A percentile compares a stretch with the other conserved stretches of the same genome.
These are phyloP conservation scores for Cajanus cajan DNA, from an alignment of 306 rosid species.

Conservation along the genomic window DNA sequence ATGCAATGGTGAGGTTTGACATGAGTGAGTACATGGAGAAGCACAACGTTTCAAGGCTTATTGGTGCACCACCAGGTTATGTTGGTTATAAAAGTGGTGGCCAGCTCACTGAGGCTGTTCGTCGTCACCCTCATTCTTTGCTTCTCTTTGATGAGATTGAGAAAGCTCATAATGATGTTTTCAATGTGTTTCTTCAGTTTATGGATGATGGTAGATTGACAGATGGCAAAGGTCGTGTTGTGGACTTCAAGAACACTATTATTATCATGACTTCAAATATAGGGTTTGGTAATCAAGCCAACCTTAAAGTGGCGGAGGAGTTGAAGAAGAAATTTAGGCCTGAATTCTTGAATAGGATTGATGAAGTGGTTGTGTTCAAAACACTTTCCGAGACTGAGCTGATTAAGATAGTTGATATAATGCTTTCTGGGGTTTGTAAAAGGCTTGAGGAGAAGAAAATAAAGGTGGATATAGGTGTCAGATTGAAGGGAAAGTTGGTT, in stretches of 20 bases:
- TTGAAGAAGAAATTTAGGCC: neutral
- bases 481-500: neutral
- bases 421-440: neutral
- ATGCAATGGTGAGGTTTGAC: neutral
- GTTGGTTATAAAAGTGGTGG: neutral
- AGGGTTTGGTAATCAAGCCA: neutral
- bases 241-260: neutral
- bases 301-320: neutral
- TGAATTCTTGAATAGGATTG: neutral
- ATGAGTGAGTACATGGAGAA: neutral
- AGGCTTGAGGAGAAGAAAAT: neutral
- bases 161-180: neutral
- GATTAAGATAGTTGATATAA: neutral
- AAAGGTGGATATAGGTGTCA: neutral
- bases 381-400: neutral
- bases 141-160: neutral
- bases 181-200: neutral
- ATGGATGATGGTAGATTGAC: neutral
- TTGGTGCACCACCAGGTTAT: neutral
- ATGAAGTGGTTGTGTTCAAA: neutral
- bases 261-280: neutral
- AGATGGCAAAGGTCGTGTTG: neutral
- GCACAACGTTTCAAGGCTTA: neutral
- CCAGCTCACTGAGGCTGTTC: neutral
- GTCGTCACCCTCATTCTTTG: neutral